Evolutionary conservation across 192 early-diverging fungal species (phyloP).

Genomic region (Umbelopsis sp.): DNA sequence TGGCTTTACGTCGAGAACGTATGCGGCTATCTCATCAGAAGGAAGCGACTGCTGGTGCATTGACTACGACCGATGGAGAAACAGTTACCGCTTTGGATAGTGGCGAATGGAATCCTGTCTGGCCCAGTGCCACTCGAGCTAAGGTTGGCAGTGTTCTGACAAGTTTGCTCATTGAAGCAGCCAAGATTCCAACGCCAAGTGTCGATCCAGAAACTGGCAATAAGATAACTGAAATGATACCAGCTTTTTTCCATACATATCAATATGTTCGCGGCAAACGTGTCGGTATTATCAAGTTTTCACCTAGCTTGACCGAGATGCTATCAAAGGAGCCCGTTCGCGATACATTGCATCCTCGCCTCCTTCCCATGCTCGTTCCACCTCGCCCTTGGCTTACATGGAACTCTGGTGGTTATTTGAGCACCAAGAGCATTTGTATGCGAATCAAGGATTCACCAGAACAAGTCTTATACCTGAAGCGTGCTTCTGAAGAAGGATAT

Average conservation of each 20-base stretch:
- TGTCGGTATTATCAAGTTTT: slow-evolving; percentile 73
- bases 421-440: slow-evolving; percentile 71
- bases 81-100: slow-evolving; percentile 24
- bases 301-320: slow-evolving; percentile 68
- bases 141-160: slow-evolving; percentile 56
- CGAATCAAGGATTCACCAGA: slow-evolving; percentile 71
- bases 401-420: slow-evolving; percentile 85
- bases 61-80: slow-evolving; percentile 3
- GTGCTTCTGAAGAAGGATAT: slow-evolving; percentile 76
- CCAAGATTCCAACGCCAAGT: slow-evolving; percentile 64
- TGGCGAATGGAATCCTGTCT: slow-evolving; percentile 35
- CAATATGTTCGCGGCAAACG: slow-evolving; percentile 61
- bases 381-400: slow-evolving; percentile 90
- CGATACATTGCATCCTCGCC: slow-evolving; percentile 65
- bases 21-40: slow-evolving; percentile 57
- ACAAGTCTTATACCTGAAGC: slow-evolving; percentile 75
- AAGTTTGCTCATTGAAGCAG: slow-evolving; percentile 67
- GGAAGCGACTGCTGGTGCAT: slow-evolving; percentile 11
- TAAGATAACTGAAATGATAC: slow-evolving; percentile 60
- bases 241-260: slow-evolving; percentile 81
- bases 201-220: slow-evolving; percentile 59
- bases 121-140: slow-evolving; percentile 41
- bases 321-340: slow-evolving; percentile 60
- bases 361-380: slow-evolving; percentile 92
- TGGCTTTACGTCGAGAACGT: slow-evolving; percentile 72